phyloP scores from a whole-genome alignment of 192 early-diverging fungal species.

The Gamsiella multidivaricata region DNA sequence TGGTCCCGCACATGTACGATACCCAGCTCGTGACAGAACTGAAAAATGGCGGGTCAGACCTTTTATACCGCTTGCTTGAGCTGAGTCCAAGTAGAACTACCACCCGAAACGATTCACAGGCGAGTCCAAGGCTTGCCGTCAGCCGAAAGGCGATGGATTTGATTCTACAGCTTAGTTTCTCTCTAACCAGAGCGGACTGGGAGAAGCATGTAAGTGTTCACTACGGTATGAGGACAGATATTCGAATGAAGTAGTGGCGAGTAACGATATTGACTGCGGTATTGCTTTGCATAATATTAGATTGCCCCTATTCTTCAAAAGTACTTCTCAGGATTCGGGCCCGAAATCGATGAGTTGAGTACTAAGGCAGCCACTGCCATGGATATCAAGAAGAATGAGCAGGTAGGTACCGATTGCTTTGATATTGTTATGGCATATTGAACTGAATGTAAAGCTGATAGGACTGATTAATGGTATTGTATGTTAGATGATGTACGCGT shows the following conservation, averaged over 20 bases:
- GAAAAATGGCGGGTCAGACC: slow-evolving; percentile 42
- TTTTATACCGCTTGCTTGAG: slow-evolving; percentile 43
- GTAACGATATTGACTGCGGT: not conserved
- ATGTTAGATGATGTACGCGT: slow-evolving; percentile 69
- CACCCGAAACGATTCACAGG: slow-evolving; percentile 13
- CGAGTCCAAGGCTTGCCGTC: slow-evolving; percentile 33
- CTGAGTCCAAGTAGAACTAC: slow-evolving; percentile 13
- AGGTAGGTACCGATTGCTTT: slow-evolving; percentile 41
- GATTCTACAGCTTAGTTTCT: slow-evolving; percentile 54
- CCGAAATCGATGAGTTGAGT: slow-evolving; percentile 35
- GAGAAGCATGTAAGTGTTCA: slow-evolving; percentile 47
- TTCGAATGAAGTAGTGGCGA: not conserved
- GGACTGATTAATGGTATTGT: not conserved
- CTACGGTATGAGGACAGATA: not conserved
- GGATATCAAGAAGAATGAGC: slow-evolving; percentile 61
- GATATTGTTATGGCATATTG: not conserved
- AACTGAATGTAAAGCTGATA: no score
- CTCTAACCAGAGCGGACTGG: slow-evolving; percentile 48
- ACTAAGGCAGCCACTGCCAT: slow-evolving; percentile 39
- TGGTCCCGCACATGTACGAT: slow-evolving; percentile 48
- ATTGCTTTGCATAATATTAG: slow-evolving; percentile 27
- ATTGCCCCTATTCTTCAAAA: slow-evolving; percentile 66
- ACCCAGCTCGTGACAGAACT: slow-evolving; percentile 50
- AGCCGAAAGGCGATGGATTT: slow-evolving; percentile 44
- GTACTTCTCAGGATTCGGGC: slow-evolving; percentile 69